A percentile compares a stretch with the other conserved stretches of the same genome.
Evolutionary conservation across 225 moss, liverwort and hornwort genomes (phyloP).

Genomic region (Lunularia cruciata): DNA sequence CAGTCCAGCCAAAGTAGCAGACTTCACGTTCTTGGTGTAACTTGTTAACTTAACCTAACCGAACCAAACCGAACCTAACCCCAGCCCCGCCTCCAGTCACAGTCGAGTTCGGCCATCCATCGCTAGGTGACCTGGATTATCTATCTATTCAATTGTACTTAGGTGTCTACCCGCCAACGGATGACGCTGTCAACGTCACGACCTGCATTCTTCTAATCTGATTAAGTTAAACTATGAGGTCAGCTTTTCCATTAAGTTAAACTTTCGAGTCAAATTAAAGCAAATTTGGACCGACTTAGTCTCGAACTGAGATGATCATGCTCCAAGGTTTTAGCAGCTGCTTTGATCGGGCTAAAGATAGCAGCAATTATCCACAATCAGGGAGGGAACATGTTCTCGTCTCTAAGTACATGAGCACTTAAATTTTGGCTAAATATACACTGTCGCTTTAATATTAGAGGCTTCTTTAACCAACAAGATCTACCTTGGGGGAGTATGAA

Average conservation of each 20-base stretch:
- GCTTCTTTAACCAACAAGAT: not conserved
- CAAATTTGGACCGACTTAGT: not conserved
- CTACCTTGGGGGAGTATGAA: not conserved
- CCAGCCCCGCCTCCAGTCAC: not conserved
- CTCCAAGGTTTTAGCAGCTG: not conserved
- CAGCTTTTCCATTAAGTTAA: not conserved
- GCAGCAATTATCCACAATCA: not conserved
- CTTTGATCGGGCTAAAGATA: no score
- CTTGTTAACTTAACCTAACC: not conserved
- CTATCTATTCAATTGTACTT: no score
- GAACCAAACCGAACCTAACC: not conserved
- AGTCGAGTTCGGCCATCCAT: no score
- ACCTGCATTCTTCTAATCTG: no score
- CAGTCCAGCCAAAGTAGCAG: not conserved
- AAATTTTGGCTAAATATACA: not conserved
- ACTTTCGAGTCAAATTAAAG: not conserved
- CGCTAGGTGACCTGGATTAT: no score
- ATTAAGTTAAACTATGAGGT: no score
- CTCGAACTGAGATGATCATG: not conserved
- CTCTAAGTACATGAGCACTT: not conserved
- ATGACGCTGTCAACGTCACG: no score
- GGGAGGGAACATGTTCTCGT: constrained; percentile 2
- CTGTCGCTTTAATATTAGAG: not conserved
- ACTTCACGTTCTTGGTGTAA: not conserved
- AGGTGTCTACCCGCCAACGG: no score